Conservation (phyloP, 2,329 filamentous ascomycete genomes). For the Epichloe typhina region DNA sequence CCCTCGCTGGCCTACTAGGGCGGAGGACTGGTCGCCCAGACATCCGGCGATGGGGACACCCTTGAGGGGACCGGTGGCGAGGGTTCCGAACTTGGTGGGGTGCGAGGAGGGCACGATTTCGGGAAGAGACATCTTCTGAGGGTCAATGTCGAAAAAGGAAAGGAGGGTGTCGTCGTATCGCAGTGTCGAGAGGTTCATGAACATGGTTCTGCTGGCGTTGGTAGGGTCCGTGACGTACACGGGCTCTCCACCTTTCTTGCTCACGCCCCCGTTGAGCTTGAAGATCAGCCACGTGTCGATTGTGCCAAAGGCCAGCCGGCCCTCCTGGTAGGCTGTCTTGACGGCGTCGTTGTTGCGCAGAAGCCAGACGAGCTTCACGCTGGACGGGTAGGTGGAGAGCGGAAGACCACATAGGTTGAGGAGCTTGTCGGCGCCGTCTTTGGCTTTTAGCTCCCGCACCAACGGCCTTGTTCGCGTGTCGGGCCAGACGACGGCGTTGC, state of each 20-base stretch:
- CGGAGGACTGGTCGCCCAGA: slow-evolving; percentile 75
- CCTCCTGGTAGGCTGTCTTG: too few relatives aligned
- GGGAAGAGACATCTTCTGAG: too few relatives aligned
- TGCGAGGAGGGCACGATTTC: too few relatives aligned
- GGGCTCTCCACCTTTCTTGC: too few relatives aligned
- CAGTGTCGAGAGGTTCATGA: slow-evolving; percentile 75
- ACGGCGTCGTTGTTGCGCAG: too few relatives aligned
- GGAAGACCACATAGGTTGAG: slow-evolving; percentile 31
- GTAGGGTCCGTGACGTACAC: slow-evolving; percentile 66
- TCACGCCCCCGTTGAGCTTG: too few relatives aligned
- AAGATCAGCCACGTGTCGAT: too few relatives aligned
- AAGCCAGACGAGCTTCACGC: too few relatives aligned
- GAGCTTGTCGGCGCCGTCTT: slow-evolving; percentile 54
- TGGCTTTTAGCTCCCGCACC: slow-evolving; percentile 62
- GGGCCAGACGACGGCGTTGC: slow-evolving; percentile 17
- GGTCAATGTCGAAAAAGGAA: slow-evolving; percentile 59
- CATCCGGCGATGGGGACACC: slow-evolving; percentile 70
- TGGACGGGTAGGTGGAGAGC: too few relatives aligned
- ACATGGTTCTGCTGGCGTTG: slow-evolving; percentile 87
- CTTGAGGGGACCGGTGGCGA: slow-evolving; percentile 24
- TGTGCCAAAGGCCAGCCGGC: too few relatives aligned
- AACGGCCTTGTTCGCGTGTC: slow-evolving; percentile 65
- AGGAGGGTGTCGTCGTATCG: slow-evolving; percentile 69
- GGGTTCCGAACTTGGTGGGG: too few relatives aligned
- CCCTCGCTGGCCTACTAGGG: slow-evolving; percentile 73